Evolutionary conservation across 176 grass and related monocot species (phyloP), one percentile per base, ranked within the genome.

Genomic region (Saccharum spontaneum): DNA sequence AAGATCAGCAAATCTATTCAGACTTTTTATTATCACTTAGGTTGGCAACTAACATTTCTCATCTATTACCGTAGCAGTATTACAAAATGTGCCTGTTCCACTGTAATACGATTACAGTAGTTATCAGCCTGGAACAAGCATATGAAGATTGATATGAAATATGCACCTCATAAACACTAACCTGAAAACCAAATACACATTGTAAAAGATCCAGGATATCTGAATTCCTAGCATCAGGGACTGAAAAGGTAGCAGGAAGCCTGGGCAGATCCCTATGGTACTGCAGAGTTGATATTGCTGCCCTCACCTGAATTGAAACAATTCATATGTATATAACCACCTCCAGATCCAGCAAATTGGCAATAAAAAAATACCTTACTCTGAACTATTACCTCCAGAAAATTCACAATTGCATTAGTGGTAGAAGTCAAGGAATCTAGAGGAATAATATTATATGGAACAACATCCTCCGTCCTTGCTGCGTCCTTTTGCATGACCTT

Each of bases 371-470:
- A 71, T 22, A 10, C 14, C n/a, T 59, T 66, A 76, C 14, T 74
- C 48, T 60, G 77, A 84, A 78, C 16, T 66, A 70, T 83, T 89
- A 91, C 95, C 90, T 94, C 95, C 16, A 90, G 81, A 71, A 94
- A 97, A 70, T 61, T 82, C 43, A 76, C 87, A 68, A 97, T 90
- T 50, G 71, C 87, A 82, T 97, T 97, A 61, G 95, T 91, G 39
- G 88, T 94, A 78, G 95, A 91, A 88, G 92, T 93, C 54, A 84
- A 66, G 55, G 75, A 73, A 94, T 93, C 95, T 71, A 97, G 78
- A 79, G 95, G 95, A 85, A 97, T 97, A 63, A 97, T 97, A 82
- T 97, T 97, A 93, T 97, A 97, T 73, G 95, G 90, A 37, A 91
- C 85, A 69, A 84, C 69, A 86, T 97, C 95, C 68, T 97, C 95